A percentile compares a stretch with the other conserved stretches of the same genome.
Conservation (phyloP, 2,329 filamentous ascomycete species). For the Coleophoma cylindrospora region DNA sequence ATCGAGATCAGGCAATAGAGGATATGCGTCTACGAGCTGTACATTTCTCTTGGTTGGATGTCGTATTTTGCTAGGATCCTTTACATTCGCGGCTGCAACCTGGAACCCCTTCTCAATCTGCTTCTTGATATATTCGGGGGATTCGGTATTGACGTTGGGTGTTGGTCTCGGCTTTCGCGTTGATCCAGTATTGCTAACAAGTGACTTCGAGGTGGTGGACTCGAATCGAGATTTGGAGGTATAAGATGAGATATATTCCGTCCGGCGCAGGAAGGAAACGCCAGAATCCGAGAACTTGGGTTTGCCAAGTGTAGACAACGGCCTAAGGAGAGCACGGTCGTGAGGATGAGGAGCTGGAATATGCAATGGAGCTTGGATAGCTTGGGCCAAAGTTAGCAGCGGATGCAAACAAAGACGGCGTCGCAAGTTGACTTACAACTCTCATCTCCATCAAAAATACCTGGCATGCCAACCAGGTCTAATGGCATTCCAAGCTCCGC, state of each 20-base stretch:
- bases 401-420: conserved; percentile 8
- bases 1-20: conserved; percentile 60
- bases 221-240: conserved; percentile 44
- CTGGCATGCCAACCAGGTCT: conserved; percentile 89
- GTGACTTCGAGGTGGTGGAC: conserved; percentile 46
- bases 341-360: conserved; percentile 71
- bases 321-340: conserved; percentile 78
- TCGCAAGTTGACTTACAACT: conserved; percentile 57
- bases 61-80: conserved; percentile 47
- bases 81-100: conserved; percentile 46
- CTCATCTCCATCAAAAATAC: conserved; percentile 92
- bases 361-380: conserved; percentile 74
- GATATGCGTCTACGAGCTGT: conserved; percentile 53
- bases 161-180: conserved; percentile 34
- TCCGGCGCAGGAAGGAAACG: conserved; percentile 91
- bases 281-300: conserved; percentile 69
- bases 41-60: conserved; percentile 53
- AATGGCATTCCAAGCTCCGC: conserved; percentile 97
- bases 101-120: conserved; percentile 62
- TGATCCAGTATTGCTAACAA: conserved; percentile 32
- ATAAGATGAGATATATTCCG: conserved; percentile 81
- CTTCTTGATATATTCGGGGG: conserved; percentile 61
- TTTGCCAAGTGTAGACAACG: conserved; percentile 80
- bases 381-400: conserved; percentile 37
- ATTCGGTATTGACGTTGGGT: conserved; percentile 50